A percentile compares a stretch with the other conserved stretches of the same genome.
Conservation (phyloP, 2,329 filamentous ascomycete genomes). For the Lachnellula arida region DNA sequence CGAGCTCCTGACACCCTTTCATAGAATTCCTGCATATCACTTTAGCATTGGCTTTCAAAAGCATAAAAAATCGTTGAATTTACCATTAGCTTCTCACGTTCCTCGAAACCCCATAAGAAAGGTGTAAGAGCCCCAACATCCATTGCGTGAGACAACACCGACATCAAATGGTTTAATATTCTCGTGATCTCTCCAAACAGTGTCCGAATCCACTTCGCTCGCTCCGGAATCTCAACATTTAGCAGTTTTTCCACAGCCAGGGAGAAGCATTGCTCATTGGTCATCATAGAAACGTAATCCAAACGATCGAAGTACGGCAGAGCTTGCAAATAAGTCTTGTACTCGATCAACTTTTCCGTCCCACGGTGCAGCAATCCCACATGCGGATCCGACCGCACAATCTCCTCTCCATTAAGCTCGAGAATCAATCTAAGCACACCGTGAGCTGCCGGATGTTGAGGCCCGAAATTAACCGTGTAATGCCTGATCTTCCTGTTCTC, state of each 20-base stretch:
- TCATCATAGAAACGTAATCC: constrained; percentile 99
- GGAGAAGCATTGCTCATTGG: constrained; percentile 96
- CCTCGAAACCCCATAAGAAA: constrained; percentile 99
- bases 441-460: constrained; percentile 97
- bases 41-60: constrained; percentile 17
- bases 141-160: constrained; percentile 94
- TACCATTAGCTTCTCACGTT: constrained; percentile 99
- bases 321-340: constrained; percentile 98
- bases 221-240: constrained; percentile 91
- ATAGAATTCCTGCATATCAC: constrained; percentile 79
- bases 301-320: constrained; percentile 98
- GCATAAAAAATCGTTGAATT: constrained; percentile 30
- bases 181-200: constrained; percentile 94
- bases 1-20: constrained; percentile 97
- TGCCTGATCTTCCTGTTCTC: constrained; percentile 84
- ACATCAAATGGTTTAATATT: constrained; percentile 96
- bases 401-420: constrained; percentile 96
- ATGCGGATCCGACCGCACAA: constrained; percentile 92
- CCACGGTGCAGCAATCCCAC: constrained; percentile 94
- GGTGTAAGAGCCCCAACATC: constrained; percentile 97
- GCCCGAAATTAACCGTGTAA: constrained; percentile 99
- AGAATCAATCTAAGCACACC: constrained; percentile 96
- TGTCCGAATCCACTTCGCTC: constrained; percentile 95
- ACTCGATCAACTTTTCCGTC: constrained; percentile 99
- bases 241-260: constrained; percentile 96